These are phyloP conservation scores for Diaporthe sp. DNA, from an alignment of 2,329 filamentous ascomycete species.

Conservation along the genomic window DNA sequence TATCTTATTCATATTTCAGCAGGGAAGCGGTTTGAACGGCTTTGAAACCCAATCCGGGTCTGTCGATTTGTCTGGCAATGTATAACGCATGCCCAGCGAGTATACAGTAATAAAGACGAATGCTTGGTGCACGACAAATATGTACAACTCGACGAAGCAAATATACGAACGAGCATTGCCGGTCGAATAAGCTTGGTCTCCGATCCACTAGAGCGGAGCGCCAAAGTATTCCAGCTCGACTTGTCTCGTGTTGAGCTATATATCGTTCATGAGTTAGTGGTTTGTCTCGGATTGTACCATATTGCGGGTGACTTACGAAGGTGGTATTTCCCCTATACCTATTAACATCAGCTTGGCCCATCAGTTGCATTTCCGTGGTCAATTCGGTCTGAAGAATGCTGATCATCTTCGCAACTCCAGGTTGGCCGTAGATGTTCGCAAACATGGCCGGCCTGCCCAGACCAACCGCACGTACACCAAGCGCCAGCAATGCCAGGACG, in stretches of 20 bases:
- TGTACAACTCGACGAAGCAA: not conserved
- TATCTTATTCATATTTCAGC: not conserved
- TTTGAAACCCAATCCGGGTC: not conserved
- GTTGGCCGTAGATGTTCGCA: not conserved
- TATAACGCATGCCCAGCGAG: too few species aligned
- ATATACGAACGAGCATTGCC: not conserved
- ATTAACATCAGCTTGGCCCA: not conserved
- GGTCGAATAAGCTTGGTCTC: not conserved
- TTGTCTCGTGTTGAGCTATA: not conserved
- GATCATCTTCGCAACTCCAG: conserved; percentile 1
- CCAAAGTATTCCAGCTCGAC: conserved; percentile 8
- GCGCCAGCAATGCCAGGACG: conserved; percentile 57
- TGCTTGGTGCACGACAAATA: not conserved
- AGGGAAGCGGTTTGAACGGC: not conserved
- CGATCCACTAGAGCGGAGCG: not conserved
- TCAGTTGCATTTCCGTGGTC: not conserved
- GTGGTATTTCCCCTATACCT: not conserved
- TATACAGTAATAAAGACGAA: not conserved
- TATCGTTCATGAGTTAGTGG: not conserved
- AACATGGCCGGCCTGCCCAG: conserved; percentile 44
- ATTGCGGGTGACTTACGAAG: not conserved
- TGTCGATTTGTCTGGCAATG: not conserved
- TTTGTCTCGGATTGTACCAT: not conserved
- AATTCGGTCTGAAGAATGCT: not conserved
- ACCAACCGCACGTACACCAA: conserved; percentile 58